A percentile compares a stretch with the other conserved stretches of the same genome.
phyloP scores from a whole-genome alignment of 108 stramenopile genomes.

The Cyclostephanos tholiformis region DNA sequence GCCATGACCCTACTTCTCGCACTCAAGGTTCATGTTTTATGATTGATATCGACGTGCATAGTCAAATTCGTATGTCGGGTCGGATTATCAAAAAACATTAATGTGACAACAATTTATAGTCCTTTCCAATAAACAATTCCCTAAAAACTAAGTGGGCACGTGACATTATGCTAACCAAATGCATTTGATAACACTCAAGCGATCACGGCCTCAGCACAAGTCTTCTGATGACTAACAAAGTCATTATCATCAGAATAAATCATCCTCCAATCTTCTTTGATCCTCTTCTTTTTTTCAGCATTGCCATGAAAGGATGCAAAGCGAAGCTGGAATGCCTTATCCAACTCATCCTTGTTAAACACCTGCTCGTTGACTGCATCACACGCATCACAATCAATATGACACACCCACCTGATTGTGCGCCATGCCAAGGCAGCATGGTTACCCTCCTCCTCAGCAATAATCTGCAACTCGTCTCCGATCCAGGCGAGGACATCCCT shows the following conservation, averaged over 20 bases:
- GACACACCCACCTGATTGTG: slow-evolving; percentile 58
- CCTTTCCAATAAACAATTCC: too few relatives aligned
- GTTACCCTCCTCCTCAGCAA: slow-evolving; percentile 54
- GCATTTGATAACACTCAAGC: too few relatives aligned
- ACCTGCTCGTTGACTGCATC: slow-evolving; percentile 37
- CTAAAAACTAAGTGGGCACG: too few relatives aligned
- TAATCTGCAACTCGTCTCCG: slow-evolving; percentile 34
- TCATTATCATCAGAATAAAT: neutral
- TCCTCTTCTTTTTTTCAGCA: neutral
- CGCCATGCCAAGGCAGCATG: slow-evolving; percentile 63
- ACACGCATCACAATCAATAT: slow-evolving; percentile 48
- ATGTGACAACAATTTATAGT: too few relatives aligned
- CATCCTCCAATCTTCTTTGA: slow-evolving; percentile 7
- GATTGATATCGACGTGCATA: too few relatives aligned
- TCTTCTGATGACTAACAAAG: neutral
- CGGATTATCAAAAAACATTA: too few relatives aligned
- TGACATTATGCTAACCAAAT: too few relatives aligned
- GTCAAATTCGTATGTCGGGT: too few relatives aligned
- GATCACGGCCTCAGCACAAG: neutral
- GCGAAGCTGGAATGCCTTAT: slow-evolving; percentile 11
- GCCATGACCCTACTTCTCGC: too few relatives aligned
- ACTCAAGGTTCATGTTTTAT: too few relatives aligned
- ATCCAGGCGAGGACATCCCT: slow-evolving; percentile 24
- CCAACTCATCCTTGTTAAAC: slow-evolving; percentile 27
- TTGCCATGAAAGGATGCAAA: slow-evolving; percentile 2